phyloP scores from a whole-genome alignment of 2,329 filamentous ascomycete genomes.

The Claviceps quebecensis region DNA sequence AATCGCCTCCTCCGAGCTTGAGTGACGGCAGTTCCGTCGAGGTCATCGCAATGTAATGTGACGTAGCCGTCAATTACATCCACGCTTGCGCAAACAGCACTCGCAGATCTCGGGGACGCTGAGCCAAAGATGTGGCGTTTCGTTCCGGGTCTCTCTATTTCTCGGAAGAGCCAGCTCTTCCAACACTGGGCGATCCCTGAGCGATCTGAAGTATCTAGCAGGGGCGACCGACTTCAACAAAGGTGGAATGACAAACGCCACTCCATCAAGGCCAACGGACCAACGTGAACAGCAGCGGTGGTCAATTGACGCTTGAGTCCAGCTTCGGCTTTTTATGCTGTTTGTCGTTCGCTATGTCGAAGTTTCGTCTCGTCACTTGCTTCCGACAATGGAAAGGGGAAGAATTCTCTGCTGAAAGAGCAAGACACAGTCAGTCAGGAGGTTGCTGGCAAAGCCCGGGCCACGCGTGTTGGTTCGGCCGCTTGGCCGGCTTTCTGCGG shows the following conservation, averaged over 20 bases:
- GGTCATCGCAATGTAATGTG: conserved; percentile 12
- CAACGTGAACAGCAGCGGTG: background rate
- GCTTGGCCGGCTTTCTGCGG: background rate
- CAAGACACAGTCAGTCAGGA: background rate
- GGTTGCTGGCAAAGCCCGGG: background rate
- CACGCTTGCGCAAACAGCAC: background rate
- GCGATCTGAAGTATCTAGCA: background rate
- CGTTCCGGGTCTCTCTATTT: background rate
- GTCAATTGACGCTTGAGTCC: background rate
- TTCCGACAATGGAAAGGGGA: background rate
- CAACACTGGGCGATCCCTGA: background rate
- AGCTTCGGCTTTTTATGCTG: background rate
- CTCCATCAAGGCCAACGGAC: background rate
- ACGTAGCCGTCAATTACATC: background rate
- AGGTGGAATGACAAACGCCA: background rate
- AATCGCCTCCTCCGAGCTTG: conserved; percentile 14
- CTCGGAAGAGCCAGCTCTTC: background rate
- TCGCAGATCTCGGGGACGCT: background rate
- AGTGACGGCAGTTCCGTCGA: conserved; percentile 17
- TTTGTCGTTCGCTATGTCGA: background rate
- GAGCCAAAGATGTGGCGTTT: background rate
- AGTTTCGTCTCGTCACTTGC: background rate
- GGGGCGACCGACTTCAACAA: background rate
- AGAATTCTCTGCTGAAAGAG: background rate
- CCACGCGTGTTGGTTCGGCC: background rate